Percentiles rank a stretch among this genome's conserved stretches.
phyloP scores from a whole-genome alignment of 1,139 yeast species.

The Geotrichum reessii region DNA sequence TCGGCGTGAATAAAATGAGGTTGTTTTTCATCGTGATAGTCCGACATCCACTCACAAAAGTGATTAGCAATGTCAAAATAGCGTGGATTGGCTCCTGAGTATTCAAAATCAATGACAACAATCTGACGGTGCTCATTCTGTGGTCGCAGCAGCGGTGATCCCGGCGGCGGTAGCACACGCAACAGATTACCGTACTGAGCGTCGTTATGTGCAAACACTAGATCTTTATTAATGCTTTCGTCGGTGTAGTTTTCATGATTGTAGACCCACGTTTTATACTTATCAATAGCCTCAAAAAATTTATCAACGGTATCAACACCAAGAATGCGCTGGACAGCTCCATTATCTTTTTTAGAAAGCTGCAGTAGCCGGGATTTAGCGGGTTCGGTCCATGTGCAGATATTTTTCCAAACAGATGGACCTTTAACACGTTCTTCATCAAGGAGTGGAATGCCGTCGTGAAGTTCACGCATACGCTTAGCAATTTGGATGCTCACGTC shows the following conservation, averaged over 20 bases:
- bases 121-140: conserved; percentile 61
- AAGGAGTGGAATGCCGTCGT: conserved; percentile 66
- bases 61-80: conserved; percentile 90
- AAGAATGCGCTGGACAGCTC: conserved; percentile 21
- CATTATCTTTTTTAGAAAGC: conserved; percentile 22
- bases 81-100: conserved; percentile 88
- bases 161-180: conserved; percentile 37
- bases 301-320: conserved; percentile 16
- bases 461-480: conserved; percentile 93
- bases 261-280: conserved; percentile 58
- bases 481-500: conserved; percentile 81
- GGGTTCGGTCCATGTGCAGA: conserved; percentile 63
- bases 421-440: conserved; percentile 47
- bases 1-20: conserved; percentile 55
- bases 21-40: conserved; percentile 63
- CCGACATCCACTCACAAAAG: conserved; percentile 56
- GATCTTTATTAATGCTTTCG: conserved; percentile 42
- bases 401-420: conserved; percentile 65
- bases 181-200: conserved; percentile 89
- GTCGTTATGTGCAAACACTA: conserved; percentile 88
- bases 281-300: conserved; percentile 31
- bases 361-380: conserved; percentile 44
- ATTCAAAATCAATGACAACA: conserved; percentile 94
- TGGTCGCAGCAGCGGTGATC: conserved; percentile 40
- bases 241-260: conserved; percentile 23